Evolutionary conservation across 345 rosid species (phyloP).

Genomic region (Syzygium jambos): DNA sequence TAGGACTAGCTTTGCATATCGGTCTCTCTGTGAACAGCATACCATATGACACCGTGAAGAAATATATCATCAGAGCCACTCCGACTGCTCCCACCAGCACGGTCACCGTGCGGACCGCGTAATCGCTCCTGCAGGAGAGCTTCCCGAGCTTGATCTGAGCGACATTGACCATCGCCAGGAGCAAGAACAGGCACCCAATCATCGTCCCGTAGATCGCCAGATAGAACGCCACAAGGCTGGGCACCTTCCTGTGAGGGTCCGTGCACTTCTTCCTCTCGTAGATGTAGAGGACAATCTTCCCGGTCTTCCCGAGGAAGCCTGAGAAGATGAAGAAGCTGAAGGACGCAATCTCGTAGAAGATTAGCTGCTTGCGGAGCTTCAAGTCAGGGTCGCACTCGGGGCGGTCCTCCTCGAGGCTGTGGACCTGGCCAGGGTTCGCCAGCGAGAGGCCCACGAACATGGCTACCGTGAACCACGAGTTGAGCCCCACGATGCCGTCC

Average conservation of each 20-base stretch:
- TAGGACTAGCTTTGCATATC: background rate
- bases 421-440: slow-evolving; percentile 2
- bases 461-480: slow-evolving; percentile 8
- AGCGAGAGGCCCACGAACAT: slow-evolving; percentile 6
- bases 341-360: slow-evolving; percentile 6
- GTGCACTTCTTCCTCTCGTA: background rate
- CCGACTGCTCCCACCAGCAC: background rate
- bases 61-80: background rate
- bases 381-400: slow-evolving; percentile 1
- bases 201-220: slow-evolving; percentile 6
- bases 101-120: background rate
- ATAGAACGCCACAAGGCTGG: background rate
- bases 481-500: slow-evolving; percentile 9
- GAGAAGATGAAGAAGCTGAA: slow-evolving; percentile 13
- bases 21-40: background rate
- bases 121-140: background rate
- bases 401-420: slow-evolving; percentile 1
- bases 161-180: slow-evolving; percentile 7
- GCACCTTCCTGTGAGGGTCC: background rate
- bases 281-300: slow-evolving; percentile 9
- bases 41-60: slow-evolving; percentile 3
- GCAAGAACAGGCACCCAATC: slow-evolving; percentile 1
- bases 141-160: slow-evolving; percentile 8
- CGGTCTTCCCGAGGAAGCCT: slow-evolving; percentile 9
- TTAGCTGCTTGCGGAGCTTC: background rate